Conservation (phyloP, 768 basidiomycete species). For the Hericium rajendrae region DNA sequence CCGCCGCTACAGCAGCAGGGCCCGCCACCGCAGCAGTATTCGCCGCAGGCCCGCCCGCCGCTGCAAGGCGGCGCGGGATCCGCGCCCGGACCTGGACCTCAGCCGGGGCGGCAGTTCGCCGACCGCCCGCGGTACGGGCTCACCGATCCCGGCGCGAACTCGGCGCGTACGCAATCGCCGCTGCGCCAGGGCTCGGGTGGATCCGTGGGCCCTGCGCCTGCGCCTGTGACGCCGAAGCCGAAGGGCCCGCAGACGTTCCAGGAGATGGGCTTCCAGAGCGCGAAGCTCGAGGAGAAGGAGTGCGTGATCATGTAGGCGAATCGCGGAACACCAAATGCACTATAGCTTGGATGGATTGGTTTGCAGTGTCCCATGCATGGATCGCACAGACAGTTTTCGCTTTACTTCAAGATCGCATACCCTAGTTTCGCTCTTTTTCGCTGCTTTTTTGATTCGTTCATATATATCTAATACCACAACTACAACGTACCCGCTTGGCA, state of each 20-base stretch:
- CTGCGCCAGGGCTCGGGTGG: not conserved
- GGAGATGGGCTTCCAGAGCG: slow-evolving; percentile 86
- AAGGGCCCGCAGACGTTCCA: slow-evolving; percentile 72
- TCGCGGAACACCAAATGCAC: too few relatives aligned
- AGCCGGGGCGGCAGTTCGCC: slow-evolving; percentile 3
- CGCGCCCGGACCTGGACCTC: slow-evolving; percentile 8
- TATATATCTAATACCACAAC: too few relatives aligned
- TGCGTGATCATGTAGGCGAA: slow-evolving; percentile 71
- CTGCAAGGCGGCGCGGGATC: slow-evolving; percentile 4
- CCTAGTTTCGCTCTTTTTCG: too few relatives aligned
- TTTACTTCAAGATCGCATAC: too few relatives aligned
- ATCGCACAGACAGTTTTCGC: too few relatives aligned
- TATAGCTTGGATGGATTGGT: too few relatives aligned
- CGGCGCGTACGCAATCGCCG: not conserved
- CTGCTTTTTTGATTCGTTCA: too few relatives aligned
- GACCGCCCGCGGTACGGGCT: not conserved
- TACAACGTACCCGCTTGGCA: too few relatives aligned
- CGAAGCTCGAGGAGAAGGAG: slow-evolving; percentile 70
- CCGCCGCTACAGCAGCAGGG: slow-evolving; percentile 6
- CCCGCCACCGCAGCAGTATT: slow-evolving; percentile 1
- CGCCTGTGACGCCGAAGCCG: slow-evolving; percentile 8
- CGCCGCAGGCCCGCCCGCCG: slow-evolving; percentile 12
- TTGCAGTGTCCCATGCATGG: too few relatives aligned
- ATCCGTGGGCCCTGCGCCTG: not conserved
- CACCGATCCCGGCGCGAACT: not conserved